These are phyloP conservation scores for Purshia tridentata DNA, from an alignment of 306 rosid species.

Conservation along the genomic window DNA sequence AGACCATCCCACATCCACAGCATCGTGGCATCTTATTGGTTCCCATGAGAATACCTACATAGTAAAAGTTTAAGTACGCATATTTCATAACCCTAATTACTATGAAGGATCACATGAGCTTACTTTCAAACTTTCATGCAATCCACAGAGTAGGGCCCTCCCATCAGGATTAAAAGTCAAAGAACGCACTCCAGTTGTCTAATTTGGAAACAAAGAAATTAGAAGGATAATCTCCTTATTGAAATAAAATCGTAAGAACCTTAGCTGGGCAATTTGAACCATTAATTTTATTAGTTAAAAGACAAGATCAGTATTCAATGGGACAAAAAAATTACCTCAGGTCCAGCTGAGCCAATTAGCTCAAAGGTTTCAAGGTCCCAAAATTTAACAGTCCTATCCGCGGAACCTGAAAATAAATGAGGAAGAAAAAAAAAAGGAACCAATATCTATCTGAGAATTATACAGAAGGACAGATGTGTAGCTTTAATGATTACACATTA, in stretches of 20 bases:
- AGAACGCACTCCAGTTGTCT: conserved; percentile 96
- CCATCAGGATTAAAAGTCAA: conserved; percentile 93
- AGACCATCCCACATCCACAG: conserved; percentile 98
- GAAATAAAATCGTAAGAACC: conserved; percentile 1
- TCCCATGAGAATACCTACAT: conserved; percentile 93
- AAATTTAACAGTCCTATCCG: conserved; percentile 95
- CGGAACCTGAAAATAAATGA: conserved; percentile 64
- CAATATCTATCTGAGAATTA: conserved; percentile 1
- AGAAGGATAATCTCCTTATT: conserved; percentile 5
- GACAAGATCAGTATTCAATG: conserved; percentile 22
- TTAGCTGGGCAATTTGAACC: conserved; percentile 9
- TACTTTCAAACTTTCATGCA: conserved; percentile 97
- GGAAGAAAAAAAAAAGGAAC: conserved; percentile 2
- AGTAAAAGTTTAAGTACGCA: conserved; percentile 15
- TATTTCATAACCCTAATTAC: conserved; percentile 23
- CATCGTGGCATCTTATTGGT: conserved; percentile 87
- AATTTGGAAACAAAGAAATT: conserved; percentile 26
- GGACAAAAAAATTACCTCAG: conserved; percentile 68
- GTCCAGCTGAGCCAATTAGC: conserved; percentile 97
- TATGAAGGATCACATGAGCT: conserved; percentile 27
- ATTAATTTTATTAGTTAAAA: conserved; percentile 12
- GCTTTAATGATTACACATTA: not conserved
- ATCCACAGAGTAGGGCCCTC: conserved; percentile 92
- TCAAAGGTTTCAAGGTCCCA: conserved; percentile 99
- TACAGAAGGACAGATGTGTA: not conserved